These are phyloP conservation scores for Eutrema salsugineum DNA, from an alignment of 441 rosid species.

Conservation along the genomic window DNA sequence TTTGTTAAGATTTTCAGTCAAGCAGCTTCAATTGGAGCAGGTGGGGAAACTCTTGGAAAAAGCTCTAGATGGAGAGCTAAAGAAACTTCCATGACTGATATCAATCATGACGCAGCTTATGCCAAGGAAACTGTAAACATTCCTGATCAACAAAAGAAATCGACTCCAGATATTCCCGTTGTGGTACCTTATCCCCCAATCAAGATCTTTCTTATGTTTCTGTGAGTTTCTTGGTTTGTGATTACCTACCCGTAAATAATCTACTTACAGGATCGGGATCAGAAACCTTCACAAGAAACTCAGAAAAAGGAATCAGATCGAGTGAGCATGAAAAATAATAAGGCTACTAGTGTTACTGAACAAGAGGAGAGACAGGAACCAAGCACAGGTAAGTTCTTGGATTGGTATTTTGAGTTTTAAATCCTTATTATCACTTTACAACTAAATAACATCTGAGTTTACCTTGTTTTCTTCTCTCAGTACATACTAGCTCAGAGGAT, in stretches of 20 bases:
- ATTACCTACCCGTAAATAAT: not conserved
- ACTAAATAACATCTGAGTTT: not conserved
- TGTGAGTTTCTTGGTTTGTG: conserved; percentile 2
- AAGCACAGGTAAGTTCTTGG: conserved; percentile 37
- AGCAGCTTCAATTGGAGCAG: conserved; percentile 38
- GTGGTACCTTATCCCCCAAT: conserved; percentile 18
- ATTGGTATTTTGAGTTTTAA: not conserved
- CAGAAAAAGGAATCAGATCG: conserved; percentile 7
- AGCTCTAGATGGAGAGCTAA: conserved; percentile 46
- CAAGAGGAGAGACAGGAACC: conserved; percentile 27
- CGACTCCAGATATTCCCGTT: conserved; percentile 21
- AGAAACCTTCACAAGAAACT: conserved; percentile 15
- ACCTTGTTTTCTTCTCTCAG: conserved; percentile 34
- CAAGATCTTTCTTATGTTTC: not conserved
- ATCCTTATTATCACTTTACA: not conserved
- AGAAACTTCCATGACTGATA: conserved; percentile 28
- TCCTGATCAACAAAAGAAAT: conserved; percentile 25
- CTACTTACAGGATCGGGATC: conserved; percentile 2
- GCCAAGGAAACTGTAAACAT: conserved; percentile 28
- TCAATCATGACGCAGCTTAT: conserved; percentile 8
- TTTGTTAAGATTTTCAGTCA: conserved; percentile 73
- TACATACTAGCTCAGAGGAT: conserved; percentile 42
- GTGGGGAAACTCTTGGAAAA: conserved; percentile 30
- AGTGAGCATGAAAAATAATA: not conserved
- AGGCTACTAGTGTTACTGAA: conserved; percentile 11